Base-by-base conservation (phyloP, 805 yeast genomes). In the Candida mattraensis region DNA sequence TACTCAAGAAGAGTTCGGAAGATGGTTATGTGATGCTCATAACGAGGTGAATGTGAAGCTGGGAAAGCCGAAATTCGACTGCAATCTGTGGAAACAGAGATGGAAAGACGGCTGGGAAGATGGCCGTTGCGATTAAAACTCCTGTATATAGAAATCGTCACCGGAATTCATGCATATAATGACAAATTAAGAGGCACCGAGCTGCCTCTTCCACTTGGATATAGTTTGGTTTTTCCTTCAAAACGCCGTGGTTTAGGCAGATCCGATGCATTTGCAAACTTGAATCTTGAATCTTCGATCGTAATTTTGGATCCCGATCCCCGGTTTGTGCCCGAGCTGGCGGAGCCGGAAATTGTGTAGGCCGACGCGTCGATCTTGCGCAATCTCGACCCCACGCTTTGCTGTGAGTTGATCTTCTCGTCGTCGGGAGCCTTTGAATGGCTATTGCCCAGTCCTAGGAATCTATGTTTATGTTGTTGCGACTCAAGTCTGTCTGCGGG, bases 81-180 rank as follows among this genome's bases (percentile, higher is more conserved):
- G 98, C 53, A 69, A 79, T 39, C 70, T 85, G 45, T 93, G 99
- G 99, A 81, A 81, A 56, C 78, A 84, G 51, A 78, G 99, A 55
- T 91, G 99, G 99, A 80, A 74, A 48, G 95, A 87, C 50, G 97
- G 97, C 0, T 88, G 96, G 96, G 83, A 83, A 23, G 78, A 74
- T 47, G 76, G 76, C 2, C 58, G 69, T 16, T 72, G 78, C 46
- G 75, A 72, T 40, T 68, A 45, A 39, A 24, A 10, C 18, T 21
- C 18, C 12, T 30, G 24, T 37, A 33, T 23, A 22, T 31, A 31
- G 18, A 24, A 18, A 8, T 20, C 11, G 11, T 20, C 23, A 20
- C 23, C 10, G 10, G 18, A 12, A 13, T 25, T 41, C 28, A 46
- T 8, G 33, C 38, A 24, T 42, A 52, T 10, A 62, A 35, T 12